Conservation (phyloP, 768 basidiomycete species). For the Boletus sp. region DNA sequence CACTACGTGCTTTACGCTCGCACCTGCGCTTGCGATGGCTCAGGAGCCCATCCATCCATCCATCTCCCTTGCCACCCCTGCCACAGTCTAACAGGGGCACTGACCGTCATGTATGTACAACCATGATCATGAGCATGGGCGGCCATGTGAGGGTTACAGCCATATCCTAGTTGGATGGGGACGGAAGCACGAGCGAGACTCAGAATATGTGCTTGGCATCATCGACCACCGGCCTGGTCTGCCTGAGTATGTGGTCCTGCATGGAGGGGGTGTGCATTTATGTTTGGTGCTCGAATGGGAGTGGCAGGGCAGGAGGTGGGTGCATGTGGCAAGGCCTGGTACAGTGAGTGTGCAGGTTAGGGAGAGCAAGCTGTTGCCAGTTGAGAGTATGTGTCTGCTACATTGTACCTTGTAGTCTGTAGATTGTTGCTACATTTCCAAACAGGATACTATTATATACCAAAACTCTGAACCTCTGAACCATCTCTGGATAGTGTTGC, state of each 20-base stretch:
- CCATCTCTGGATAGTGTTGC: too few species aligned
- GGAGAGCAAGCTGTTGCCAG: slow-evolving; percentile 20
- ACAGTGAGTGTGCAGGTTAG: slow-evolving; percentile 22
- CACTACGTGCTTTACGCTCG: slow-evolving; percentile 17
- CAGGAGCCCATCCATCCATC: slow-evolving; percentile 22
- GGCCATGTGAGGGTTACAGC: not conserved
- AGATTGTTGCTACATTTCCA: too few species aligned
- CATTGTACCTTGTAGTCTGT: not conserved
- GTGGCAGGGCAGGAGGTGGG: slow-evolving; percentile 20
- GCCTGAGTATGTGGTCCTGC: slow-evolving; percentile 20
- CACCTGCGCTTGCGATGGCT: slow-evolving; percentile 12
- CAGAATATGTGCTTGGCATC: too few species aligned
- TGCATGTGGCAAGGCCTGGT: slow-evolving; percentile 21
- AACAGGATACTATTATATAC: too few species aligned
- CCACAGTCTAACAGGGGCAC: not conserved
- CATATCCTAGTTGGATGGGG: slow-evolving; percentile 7
- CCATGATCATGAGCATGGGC: not conserved
- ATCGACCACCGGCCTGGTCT: too few species aligned
- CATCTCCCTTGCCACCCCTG: slow-evolving; percentile 1
- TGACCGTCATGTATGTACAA: slow-evolving; percentile 6
- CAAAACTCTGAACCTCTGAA: too few species aligned
- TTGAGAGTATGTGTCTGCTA: slow-evolving; percentile 24
- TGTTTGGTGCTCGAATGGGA: slow-evolving; percentile 27
- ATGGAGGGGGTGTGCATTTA: slow-evolving; percentile 15
- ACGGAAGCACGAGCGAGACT: slow-evolving; percentile 10